Conservation (phyloP, 108 stramenopile genomes). For the Pseudonitzschia pungens region DNA sequence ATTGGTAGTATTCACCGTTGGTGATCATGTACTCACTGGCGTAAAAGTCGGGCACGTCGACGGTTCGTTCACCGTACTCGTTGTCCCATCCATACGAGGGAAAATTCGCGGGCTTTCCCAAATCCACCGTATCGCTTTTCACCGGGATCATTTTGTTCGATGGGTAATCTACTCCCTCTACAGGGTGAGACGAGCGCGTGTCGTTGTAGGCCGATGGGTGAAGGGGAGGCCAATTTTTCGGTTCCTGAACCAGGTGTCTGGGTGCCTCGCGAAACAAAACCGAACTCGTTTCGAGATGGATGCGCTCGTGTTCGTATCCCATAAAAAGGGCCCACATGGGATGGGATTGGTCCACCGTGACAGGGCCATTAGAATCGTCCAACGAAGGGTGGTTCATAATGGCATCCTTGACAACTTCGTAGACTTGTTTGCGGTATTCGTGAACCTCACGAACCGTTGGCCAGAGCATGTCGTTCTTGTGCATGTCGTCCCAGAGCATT, state of each 20-base stretch:
- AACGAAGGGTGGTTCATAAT: constrained; percentile 78
- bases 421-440: constrained; percentile 82
- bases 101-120: constrained; percentile 89
- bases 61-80: constrained; percentile 87
- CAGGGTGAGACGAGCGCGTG: constrained; percentile 44
- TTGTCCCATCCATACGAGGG: constrained; percentile 97
- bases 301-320: constrained; percentile 94
- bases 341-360: constrained; percentile 62
- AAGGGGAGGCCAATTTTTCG: constrained; percentile 75
- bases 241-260: constrained; percentile 73
- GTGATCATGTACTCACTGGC: constrained; percentile 90
- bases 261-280: constrained; percentile 92
- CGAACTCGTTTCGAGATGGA: constrained; percentile 94
- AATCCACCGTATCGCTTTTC: constrained; percentile 41
- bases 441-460: constrained; percentile 85
- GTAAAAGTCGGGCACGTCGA: constrained; percentile 74
- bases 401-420: constrained; percentile 65
- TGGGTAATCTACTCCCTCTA: constrained; percentile 65
- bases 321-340: constrained; percentile 83
- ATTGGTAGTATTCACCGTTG: constrained; percentile 93
- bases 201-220: constrained; percentile 62
- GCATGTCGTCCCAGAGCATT: constrained; percentile 96
- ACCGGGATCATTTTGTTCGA: constrained; percentile 69
- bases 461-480: constrained; percentile 91
- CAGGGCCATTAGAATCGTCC: constrained; percentile 53